Evolutionary conservation across 805 yeast species (phyloP), one percentile per base, ranked within the genome.

Genomic region (Lipomyces spencermartinsiae): DNA sequence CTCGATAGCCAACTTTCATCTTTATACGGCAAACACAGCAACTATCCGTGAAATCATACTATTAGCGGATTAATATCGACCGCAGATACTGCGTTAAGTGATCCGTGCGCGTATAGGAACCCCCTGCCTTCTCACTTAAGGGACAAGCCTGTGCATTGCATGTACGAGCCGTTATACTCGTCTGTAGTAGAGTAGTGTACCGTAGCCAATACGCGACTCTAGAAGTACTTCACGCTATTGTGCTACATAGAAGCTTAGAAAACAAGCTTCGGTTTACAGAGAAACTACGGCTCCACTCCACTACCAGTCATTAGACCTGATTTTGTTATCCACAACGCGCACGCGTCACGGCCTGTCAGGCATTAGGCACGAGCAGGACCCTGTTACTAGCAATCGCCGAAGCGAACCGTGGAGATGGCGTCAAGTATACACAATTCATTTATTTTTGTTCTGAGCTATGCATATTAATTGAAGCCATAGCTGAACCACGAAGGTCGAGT

Each of bases 161-260:
- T 43, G 10, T 37, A 37, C 43, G 43, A 37, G 43, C 43, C 16
- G 33, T 53, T 16, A 12, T 53, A 16, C 37, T n/a, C 37, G 56
- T 46, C 58, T n/a, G 58, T 55, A 31, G 19, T 55, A 31, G 58
- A 55, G 34, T 55, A 55, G 34, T 55, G 58, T 31, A 55, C 16
- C 58, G 37, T 31, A 55, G 58, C 10, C 37, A 55, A 16, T 55
- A 31, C 37, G 37, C 58, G 22, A 29, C 34, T 55, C 58, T 16
- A 43, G 22, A n/a, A 9, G 49, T 19, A 43, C 49, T 43, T 25
- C 57, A 14, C 57, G 9, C 34, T 22, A 12, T 31, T 14, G n/a
- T 89, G 91, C 9, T 85, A 85, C 66, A 83, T 92, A 53, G 85
- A 85, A 76, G 90, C 87, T 80, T 90, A 87, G 73, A 79, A 83